Conservation (phyloP, 2,329 filamentous ascomycete genomes). For the Verticillium isaacii region DNA sequence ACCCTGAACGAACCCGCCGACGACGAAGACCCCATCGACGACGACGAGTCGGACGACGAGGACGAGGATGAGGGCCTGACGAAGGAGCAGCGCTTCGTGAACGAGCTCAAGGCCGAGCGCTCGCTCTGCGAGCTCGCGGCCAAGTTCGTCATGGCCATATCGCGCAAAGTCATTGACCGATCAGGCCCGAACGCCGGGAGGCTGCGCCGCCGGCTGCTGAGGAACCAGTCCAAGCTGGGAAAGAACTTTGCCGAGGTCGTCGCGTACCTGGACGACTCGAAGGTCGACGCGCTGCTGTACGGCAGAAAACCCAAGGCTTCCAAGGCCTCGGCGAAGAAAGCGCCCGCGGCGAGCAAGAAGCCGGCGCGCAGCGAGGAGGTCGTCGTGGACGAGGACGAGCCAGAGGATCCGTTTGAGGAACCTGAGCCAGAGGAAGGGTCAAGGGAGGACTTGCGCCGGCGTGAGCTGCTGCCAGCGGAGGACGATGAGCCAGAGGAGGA, state of each 20-base stretch:
- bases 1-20: slow-evolving; percentile 60
- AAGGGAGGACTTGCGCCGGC: slow-evolving; percentile 49
- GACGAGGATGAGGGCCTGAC: slow-evolving; percentile 51
- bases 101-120: slow-evolving; percentile 74
- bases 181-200: slow-evolving; percentile 54
- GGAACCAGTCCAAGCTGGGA: slow-evolving; percentile 78
- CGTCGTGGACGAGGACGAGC: slow-evolving; percentile 36
- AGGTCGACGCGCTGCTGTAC: slow-evolving; percentile 41
- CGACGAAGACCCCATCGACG: slow-evolving; percentile 68
- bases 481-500: slow-evolving; percentile 40
- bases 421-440: slow-evolving; percentile 54
- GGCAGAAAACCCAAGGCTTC: slow-evolving; percentile 27
- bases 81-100: slow-evolving; percentile 55
- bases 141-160: slow-evolving; percentile 77
- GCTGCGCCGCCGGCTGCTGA: slow-evolving; percentile 65
- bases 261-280: slow-evolving; percentile 69
- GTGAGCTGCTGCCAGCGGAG: slow-evolving; percentile 51
- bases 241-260: slow-evolving; percentile 82
- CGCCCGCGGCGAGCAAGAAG: slow-evolving; percentile 26
- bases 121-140: slow-evolving; percentile 79
- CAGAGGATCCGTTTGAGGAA: slow-evolving; percentile 35
- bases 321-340: slow-evolving; percentile 38
- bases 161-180: slow-evolving; percentile 69
- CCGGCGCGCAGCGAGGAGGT: slow-evolving; percentile 40
- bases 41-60: slow-evolving; percentile 51